Conservation (phyloP, 2,329 filamentous ascomycete genomes). For the Cordyceps pruinosa region DNA sequence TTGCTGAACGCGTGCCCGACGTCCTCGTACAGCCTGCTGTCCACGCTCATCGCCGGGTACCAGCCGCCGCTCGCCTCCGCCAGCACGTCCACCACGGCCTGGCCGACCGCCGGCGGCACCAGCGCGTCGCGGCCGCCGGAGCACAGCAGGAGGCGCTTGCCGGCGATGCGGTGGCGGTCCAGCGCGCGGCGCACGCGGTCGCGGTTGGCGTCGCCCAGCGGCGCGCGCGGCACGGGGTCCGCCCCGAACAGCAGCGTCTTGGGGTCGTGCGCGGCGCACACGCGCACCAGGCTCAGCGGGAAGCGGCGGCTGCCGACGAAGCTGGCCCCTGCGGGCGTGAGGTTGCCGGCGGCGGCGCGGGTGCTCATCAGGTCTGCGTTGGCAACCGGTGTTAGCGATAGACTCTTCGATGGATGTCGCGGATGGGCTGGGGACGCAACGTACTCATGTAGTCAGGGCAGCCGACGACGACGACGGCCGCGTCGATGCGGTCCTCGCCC, state of each 20-base stretch:
- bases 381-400: background rate
- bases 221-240: conserved; percentile 25
- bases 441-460: conserved; percentile 78
- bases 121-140: conserved; percentile 63
- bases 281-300: conserved; percentile 57
- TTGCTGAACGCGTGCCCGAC: conserved; percentile 63
- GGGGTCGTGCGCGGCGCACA: conserved; percentile 64
- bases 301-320: conserved; percentile 78
- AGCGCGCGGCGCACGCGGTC: conserved; percentile 39
- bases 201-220: conserved; percentile 31
- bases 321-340: conserved; percentile 42
- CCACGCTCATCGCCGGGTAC: conserved; percentile 42
- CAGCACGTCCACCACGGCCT: conserved; percentile 56
- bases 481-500: conserved; percentile 69
- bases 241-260: conserved; percentile 63
- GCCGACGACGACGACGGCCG: conserved; percentile 74
- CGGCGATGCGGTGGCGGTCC: conserved; percentile 40
- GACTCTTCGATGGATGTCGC: too few species aligned
- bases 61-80: conserved; percentile 46
- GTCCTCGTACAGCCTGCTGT: conserved; percentile 61
- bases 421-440: too few species aligned
- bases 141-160: conserved; percentile 59
- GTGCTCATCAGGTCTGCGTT: conserved; percentile 62
- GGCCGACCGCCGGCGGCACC: conserved; percentile 58
- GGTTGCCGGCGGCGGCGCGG: conserved; percentile 62